Evolutionary conservation across 2,329 filamentous ascomycete species (phyloP), one percentile per base, ranked within the genome.

Genomic region (Magnaporthiopsis rhizophila): DNA sequence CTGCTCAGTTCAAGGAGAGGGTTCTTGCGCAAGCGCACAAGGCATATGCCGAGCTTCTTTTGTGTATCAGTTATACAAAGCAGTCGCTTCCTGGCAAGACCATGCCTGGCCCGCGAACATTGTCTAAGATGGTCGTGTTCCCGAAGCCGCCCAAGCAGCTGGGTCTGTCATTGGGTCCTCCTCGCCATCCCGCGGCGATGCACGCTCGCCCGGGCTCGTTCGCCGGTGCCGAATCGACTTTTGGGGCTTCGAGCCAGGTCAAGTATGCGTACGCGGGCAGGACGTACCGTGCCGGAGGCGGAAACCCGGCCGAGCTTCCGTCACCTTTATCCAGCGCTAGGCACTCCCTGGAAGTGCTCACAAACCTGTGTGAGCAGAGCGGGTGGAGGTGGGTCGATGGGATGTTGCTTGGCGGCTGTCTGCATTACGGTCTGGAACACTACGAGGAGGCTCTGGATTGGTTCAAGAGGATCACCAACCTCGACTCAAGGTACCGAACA

Each of bases 351-450:
- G 85, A 90, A 53, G 85, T 92, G 70, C 80, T 97, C 26, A 87
- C 86, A 21, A 85, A 81, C 67, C 77, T 96, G 8, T 96, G 92
- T 72, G 86, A 90, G 70, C 89, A 94, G 73, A 91, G 89, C 70
- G 83, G 83, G 12, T 95, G 91, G 90, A 85, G 87, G 69, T 99
- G 95, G 95, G 84, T 92, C 63, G 94, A 98, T 72, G 95, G 95
- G 2, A 93, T 98, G 80, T 80, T 98, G 56, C 80, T 98, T 8
- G 92, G 90, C 56, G 95, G 95, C 2, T 98, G 95, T 76, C 80
- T 99, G 65, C 89, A 94, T 62, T 98, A 98, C 77, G 93, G 91
- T 9, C 78, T 98, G 18, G 91, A 92, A 67, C 87, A 91, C 72
- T 96, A 95, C 72, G 84, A 90, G 67, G 89, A 91, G 67, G 89